Conservation (phyloP, 768 basidiomycete genomes). For the Termitomyces sp. region DNA sequence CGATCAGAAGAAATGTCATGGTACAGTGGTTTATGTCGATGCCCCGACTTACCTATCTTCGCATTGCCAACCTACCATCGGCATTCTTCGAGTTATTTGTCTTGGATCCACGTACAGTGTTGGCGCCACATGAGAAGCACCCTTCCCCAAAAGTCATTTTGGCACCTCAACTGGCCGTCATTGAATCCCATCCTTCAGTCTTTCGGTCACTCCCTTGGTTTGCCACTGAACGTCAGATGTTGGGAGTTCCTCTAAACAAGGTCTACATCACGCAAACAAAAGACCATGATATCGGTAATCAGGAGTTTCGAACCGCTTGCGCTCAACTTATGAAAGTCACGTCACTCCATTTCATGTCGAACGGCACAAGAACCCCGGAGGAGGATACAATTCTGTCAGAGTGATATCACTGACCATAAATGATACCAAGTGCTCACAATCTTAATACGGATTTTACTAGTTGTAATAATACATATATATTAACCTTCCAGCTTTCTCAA, state of each 20-base stretch:
- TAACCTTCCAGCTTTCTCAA: neutral
- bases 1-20: conserved; percentile 21
- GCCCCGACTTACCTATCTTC: conserved; percentile 46
- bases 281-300: neutral
- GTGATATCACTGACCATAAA: neutral
- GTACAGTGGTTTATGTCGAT: conserved; percentile 53
- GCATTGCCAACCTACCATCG: conserved; percentile 37
- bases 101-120: conserved; percentile 25
- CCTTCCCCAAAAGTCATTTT: conserved; percentile 19
- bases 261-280: conserved; percentile 34
- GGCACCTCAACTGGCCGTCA: conserved; percentile 36
- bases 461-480: neutral
- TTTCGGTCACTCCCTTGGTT: conserved; percentile 27
- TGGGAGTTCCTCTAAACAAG: conserved; percentile 42
- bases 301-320: conserved; percentile 16
- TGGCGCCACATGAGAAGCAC: conserved; percentile 1
- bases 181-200: conserved; percentile 40
- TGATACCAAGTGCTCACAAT: neutral
- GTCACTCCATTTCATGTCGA: conserved; percentile 22
- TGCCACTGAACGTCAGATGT: conserved; percentile 25
- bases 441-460: neutral
- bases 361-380: conserved; percentile 39
- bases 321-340: conserved; percentile 20
- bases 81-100: conserved; percentile 45
- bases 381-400: conserved; percentile 29